phyloP scores from a whole-genome alignment of 2,329 filamentous ascomycete species.

The Pyrenochaeta sp. region DNA sequence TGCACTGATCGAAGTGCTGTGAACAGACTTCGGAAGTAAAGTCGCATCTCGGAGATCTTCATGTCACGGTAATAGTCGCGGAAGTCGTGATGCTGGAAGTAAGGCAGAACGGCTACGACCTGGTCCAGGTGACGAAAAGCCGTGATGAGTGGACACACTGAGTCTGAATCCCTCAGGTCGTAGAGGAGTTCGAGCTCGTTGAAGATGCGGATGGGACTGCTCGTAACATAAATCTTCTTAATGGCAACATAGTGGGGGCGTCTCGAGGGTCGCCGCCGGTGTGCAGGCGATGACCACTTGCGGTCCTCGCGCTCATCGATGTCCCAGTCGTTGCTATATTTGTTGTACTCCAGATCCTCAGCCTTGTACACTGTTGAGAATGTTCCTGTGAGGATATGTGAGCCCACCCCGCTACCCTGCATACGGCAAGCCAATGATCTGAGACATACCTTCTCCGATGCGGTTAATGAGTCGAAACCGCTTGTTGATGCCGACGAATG shows the following conservation, averaged over 20 bases:
- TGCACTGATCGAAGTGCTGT: conserved; percentile 86
- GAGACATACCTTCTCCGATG: conserved; percentile 83
- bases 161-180: conserved; percentile 81
- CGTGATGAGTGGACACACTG: conserved; percentile 94
- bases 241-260: conserved; percentile 85
- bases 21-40: conserved; percentile 90
- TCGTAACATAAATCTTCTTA: conserved; percentile 99
- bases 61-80: conserved; percentile 93
- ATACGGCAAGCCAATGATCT: conserved; percentile 33
- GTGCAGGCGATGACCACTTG: conserved; percentile 75
- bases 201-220: conserved; percentile 88
- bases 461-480: conserved; percentile 92
- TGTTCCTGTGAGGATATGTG: conserved; percentile 69
- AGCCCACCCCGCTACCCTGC: conserved; percentile 37
- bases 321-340: conserved; percentile 89
- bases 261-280: conserved; percentile 60
- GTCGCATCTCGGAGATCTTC: conserved; percentile 82
- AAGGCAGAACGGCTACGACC: conserved; percentile 92
- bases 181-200: conserved; percentile 95
- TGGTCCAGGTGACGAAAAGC: conserved; percentile 96
- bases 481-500: conserved; percentile 83
- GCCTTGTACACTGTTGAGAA: conserved; percentile 99
- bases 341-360: conserved; percentile 86
- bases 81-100: conserved; percentile 96
- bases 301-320: conserved; percentile 68